Percentiles rank a stretch among this genome's conserved stretches.
Evolutionary conservation across 805 yeast genomes (phyloP).

Genomic region (Martiniozyma abietophila): DNA sequence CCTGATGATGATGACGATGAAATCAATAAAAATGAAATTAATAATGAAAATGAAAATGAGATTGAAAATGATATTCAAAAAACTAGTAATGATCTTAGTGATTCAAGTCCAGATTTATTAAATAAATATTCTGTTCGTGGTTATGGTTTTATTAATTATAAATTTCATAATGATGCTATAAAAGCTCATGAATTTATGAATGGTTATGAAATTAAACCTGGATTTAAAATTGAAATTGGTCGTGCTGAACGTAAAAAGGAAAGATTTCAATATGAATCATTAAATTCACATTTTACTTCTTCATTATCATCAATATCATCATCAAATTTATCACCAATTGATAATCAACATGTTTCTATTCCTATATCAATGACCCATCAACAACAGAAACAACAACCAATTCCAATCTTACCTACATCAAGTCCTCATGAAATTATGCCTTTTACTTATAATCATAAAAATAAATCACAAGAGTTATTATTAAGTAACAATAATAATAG

Average conservation of each 20-base stretch:
- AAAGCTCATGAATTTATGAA: slow-evolving; percentile 33
- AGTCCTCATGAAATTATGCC: too few species aligned
- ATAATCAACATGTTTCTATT: background rate
- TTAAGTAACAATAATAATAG: slow-evolving; percentile 1
- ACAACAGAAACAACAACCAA: slow-evolving; percentile 5
- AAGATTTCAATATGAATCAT: slow-evolving; percentile 18
- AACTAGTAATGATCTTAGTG: background rate
- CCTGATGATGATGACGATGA: slow-evolving; percentile 15
- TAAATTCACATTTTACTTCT: slow-evolving; percentile 11
- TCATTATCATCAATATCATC: background rate
- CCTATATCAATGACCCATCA: slow-evolving; percentile 3
- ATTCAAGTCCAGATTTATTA: too few species aligned
- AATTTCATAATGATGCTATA: slow-evolving; percentile 38
- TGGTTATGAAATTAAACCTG: slow-evolving; percentile 29
- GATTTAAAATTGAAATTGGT: slow-evolving; percentile 27
- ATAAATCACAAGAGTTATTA: slow-evolving; percentile 5
- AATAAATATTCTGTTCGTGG: too few species aligned
- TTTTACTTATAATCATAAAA: slow-evolving; percentile 3
- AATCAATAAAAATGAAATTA: too few species aligned
- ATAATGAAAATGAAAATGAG: background rate
- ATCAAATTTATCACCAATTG: background rate
- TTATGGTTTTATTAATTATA: slow-evolving; percentile 47
- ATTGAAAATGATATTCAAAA: background rate
- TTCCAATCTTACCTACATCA: too few species aligned
- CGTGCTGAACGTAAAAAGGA: slow-evolving; percentile 36